Evolutionary conservation across 208 protist genomes (phyloP).

Genomic region (Acanthamoeba divionensis): DNA sequence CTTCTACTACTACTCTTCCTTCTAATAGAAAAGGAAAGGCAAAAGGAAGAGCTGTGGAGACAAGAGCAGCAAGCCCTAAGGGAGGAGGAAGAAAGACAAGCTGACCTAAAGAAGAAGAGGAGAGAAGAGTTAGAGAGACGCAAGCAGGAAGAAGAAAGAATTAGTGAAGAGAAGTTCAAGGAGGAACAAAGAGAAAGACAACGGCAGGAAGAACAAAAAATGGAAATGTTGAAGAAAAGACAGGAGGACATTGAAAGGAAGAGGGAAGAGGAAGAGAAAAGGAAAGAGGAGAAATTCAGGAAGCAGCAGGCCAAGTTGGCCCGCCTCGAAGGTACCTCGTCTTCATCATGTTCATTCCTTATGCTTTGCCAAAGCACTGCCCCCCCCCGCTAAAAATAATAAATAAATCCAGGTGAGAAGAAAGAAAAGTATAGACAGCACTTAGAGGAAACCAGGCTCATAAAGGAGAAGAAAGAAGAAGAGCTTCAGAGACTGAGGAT

Average conservation of each 20-base stretch:
- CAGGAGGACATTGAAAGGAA: no score
- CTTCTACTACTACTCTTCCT: no score
- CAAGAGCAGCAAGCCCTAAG: not conserved
- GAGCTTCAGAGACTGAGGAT: not conserved
- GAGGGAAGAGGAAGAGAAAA: not conserved
- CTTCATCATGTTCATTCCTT: no score
- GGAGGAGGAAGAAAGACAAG: not conserved
- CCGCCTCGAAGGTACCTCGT: not conserved
- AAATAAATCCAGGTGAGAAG: not conserved
- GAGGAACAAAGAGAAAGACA: not conserved
- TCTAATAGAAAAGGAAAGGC: not conserved
- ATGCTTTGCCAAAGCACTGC: no score
- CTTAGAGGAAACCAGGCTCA: not conserved
- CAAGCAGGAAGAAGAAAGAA: not conserved
- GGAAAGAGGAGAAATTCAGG: conserved; percentile 28
- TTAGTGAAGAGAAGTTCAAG: not conserved
- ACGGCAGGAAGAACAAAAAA: not conserved
- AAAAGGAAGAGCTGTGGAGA: not conserved
- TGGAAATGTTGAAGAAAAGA: not conserved
- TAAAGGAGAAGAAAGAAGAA: not conserved
- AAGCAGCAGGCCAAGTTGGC: not conserved
- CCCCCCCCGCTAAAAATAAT: no score
- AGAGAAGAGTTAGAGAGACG: not conserved
- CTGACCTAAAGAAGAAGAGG: not conserved
- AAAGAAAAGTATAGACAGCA: not conserved